Conservation (phyloP, 2,329 filamentous ascomycete genomes). For the Cadophora malorum region DNA sequence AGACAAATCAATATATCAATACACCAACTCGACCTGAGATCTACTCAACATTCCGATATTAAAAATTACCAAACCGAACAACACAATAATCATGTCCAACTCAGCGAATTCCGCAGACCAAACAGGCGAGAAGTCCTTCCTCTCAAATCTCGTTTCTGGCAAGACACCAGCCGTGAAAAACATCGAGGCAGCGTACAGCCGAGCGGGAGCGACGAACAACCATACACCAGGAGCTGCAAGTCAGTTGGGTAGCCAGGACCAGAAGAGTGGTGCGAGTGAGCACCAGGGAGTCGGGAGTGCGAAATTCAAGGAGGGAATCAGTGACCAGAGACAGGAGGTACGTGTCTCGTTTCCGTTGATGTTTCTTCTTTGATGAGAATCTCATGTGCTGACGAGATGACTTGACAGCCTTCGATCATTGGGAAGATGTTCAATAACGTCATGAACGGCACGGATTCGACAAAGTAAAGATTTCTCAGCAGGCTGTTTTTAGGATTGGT, state of each 20-base stretch:
- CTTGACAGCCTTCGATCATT: constrained; percentile 27
- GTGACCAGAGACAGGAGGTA: constrained; percentile 36
- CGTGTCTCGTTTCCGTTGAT: too few species aligned
- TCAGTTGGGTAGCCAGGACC: constrained; percentile 34
- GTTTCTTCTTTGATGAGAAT: too few species aligned
- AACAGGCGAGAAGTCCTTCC: constrained; percentile 2
- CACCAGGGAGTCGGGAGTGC: constrained; percentile 33
- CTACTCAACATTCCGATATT: too few species aligned
- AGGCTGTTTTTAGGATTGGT: background rate
- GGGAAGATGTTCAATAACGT: constrained; percentile 39
- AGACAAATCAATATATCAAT: too few species aligned
- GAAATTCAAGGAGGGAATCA: constrained; percentile 30
- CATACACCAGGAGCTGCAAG: constrained; percentile 35
- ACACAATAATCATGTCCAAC: constrained; percentile 22
- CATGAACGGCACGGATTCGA: constrained; percentile 34
- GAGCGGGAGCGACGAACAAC: constrained; percentile 35
- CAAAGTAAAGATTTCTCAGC: constrained; percentile 26
- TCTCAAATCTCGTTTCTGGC: constrained; percentile 22
- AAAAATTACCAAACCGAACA: background rate
- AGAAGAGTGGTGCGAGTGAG: constrained; percentile 20
- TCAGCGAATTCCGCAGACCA: constrained; percentile 18
- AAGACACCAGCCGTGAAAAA: constrained; percentile 34
- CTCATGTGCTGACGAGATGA: background rate
- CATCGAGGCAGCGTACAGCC: constrained; percentile 37
- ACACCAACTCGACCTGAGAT: too few species aligned